Conservation (phyloP, 208 protist species). For the Trypanosoma cruzi region DNA sequence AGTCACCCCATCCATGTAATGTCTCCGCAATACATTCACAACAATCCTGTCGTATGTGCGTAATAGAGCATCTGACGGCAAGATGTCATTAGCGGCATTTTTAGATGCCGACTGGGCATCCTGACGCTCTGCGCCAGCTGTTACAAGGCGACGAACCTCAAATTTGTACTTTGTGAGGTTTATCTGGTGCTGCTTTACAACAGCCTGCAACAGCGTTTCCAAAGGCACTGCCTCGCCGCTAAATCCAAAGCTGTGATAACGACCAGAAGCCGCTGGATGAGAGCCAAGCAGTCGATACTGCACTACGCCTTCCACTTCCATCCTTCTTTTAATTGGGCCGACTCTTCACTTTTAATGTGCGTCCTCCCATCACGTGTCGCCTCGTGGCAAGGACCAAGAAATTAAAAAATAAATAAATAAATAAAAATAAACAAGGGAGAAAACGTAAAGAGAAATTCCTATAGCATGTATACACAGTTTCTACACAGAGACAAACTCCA, state of each 20-base stretch:
- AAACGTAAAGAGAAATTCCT: neutral
- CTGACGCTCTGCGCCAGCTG: slow-evolving; percentile 1
- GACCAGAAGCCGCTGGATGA: slow-evolving; percentile 78
- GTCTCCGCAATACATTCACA: slow-evolving; percentile 58
- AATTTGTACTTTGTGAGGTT: slow-evolving; percentile 82
- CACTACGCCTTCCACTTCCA: slow-evolving; percentile 71
- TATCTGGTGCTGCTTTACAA: slow-evolving; percentile 70
- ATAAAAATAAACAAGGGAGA: slow-evolving; percentile 1
- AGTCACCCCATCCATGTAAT: slow-evolving; percentile 56
- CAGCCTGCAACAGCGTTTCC: slow-evolving; percentile 41
- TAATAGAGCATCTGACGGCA: slow-evolving; percentile 28
- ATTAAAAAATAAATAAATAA: slow-evolving; percentile 9
- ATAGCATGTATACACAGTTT: too few species aligned
- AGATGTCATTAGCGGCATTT: neutral
- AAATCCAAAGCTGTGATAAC: slow-evolving; percentile 71
- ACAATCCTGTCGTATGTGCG: slow-evolving; percentile 73
- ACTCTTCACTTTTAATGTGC: neutral
- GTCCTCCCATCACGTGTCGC: neutral
- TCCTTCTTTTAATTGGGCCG: neutral
- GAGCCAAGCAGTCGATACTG: slow-evolving; percentile 76
- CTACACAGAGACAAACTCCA: too few species aligned
- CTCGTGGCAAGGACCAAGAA: neutral
- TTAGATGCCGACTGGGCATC: slow-evolving; percentile 1
- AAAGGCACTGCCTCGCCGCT: slow-evolving; percentile 47
- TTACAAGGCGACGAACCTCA: slow-evolving; percentile 27